These are phyloP conservation scores for Cetraspora pellucida DNA, from an alignment of 192 early-diverging fungal genomes.

Conservation along the genomic window DNA sequence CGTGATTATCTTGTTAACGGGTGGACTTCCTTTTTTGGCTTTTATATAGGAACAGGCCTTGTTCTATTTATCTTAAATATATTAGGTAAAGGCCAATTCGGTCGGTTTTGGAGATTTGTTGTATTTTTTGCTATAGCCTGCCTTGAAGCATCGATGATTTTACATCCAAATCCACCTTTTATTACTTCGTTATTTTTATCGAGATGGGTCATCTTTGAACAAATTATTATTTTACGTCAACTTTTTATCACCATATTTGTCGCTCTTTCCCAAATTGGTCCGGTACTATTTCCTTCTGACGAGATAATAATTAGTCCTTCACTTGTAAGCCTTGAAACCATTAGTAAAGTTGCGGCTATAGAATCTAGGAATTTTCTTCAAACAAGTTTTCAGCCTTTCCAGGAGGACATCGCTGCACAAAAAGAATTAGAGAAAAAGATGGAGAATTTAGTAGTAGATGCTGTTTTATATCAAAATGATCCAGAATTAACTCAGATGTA, in stretches of 20 bases:
- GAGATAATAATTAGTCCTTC: constrained; percentile 36
- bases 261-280: constrained; percentile 51
- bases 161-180: constrained; percentile 31
- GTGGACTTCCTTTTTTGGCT: constrained; percentile 35
- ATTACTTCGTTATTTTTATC: constrained; percentile 39
- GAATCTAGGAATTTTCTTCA: constrained; percentile 42
- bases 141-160: constrained; percentile 48
- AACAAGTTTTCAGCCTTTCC: constrained; percentile 45
- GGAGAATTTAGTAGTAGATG: constrained; percentile 45
- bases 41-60: constrained; percentile 46
- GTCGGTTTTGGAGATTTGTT: constrained; percentile 50
- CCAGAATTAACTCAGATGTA: constrained; percentile 24
- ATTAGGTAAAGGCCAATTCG: constrained; percentile 54
- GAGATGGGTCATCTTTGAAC: constrained; percentile 45
- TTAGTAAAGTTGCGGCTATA: constrained; percentile 40
- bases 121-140: constrained; percentile 49
- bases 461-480: constrained; percentile 21
- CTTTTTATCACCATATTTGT: constrained; percentile 50
- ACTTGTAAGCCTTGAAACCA: constrained; percentile 39
- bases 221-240: constrained; percentile 48
- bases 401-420: constrained; percentile 41
- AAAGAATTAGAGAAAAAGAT: constrained; percentile 43
- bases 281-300: constrained; percentile 46
- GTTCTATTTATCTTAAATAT: constrained; percentile 46
- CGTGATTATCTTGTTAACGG: constrained; percentile 38